A percentile compares a stretch with the other conserved stretches of the same genome.
Evolutionary conservation across 164 flowering plant genomes (phyloP).

Genomic region (Nymphaea colorata): DNA sequence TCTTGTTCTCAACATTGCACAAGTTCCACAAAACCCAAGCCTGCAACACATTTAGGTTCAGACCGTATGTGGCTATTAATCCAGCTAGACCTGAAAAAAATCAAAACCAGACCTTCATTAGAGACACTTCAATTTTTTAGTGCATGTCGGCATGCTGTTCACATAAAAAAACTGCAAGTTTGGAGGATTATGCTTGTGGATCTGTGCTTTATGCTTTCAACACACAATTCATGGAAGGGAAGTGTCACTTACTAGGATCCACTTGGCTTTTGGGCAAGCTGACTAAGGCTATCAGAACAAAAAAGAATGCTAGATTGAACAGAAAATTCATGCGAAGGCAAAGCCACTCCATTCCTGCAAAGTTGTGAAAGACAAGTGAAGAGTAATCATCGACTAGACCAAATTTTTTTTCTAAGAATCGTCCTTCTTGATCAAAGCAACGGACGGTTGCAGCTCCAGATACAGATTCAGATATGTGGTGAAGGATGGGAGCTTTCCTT

Average conservation of each 20-base stretch:
- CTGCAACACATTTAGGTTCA: conserved; percentile 65
- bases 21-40: conserved; percentile 79
- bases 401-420: conserved; percentile 31
- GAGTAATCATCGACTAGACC: conserved; percentile 56
- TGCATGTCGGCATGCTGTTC: background rate
- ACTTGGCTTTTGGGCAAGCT: conserved; percentile 54
- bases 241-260: conserved; percentile 54
- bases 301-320: conserved; percentile 67
- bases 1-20: conserved; percentile 82
- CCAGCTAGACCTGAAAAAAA: conserved; percentile 60
- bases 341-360: conserved; percentile 81
- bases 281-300: conserved; percentile 63
- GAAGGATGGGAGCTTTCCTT: conserved; percentile 60
- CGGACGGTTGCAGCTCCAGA: conserved; percentile 56
- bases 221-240: background rate
- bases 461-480: conserved; percentile 68
- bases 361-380: conserved; percentile 53
- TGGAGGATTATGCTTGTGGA: too few species aligned
- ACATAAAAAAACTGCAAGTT: background rate
- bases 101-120: background rate
- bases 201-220: background rate
- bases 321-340: conserved; percentile 62
- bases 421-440: conserved; percentile 57
- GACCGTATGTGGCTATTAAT: conserved; percentile 64
- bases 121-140: background rate